Percentiles rank a stretch among this genome's conserved stretches.
These are phyloP conservation scores for Suillus discolor DNA, from an alignment of 768 basidiomycete species.

Conservation along the genomic window DNA sequence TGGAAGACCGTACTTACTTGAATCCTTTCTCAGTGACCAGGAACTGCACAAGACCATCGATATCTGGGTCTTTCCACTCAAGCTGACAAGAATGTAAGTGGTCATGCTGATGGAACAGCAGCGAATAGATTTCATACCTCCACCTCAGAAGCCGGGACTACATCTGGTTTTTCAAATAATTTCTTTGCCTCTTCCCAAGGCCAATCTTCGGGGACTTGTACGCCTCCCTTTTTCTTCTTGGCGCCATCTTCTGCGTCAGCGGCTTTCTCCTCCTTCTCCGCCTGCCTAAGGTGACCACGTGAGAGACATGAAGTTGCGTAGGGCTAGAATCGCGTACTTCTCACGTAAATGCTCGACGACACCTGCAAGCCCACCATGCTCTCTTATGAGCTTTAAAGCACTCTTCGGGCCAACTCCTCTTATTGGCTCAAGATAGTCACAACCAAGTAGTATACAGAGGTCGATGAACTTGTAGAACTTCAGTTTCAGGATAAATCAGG, in stretches of 20 bases:
- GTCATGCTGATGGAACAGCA: not conserved
- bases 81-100: constrained; percentile 49
- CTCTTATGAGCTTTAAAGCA: constrained; percentile 89
- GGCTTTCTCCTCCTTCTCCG: constrained; percentile 46
- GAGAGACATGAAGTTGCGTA: not conserved
- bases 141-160: constrained; percentile 80
- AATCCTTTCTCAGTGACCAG: constrained; percentile 95
- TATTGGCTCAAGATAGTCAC: constrained; percentile 99
- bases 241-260: constrained; percentile 42
- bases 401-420: constrained; percentile 96
- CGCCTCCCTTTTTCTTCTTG: constrained; percentile 65
- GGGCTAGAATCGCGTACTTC: constrained; percentile 49
- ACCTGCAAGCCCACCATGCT: constrained; percentile 69
- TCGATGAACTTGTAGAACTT: constrained; percentile 77
- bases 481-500: not conserved
- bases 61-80: constrained; percentile 92
- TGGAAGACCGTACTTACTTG: constrained; percentile 60
- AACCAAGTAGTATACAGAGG: constrained; percentile 93
- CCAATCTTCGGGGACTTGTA: constrained; percentile 92
- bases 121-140: constrained; percentile 53
- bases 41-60: constrained; percentile 93
- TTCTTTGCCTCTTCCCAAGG: constrained; percentile 95
- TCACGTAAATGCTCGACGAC: constrained; percentile 80
- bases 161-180: constrained; percentile 89
- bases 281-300: constrained; percentile 25